Evolutionary conservation across 441 rosid genomes (phyloP), one percentile per base, ranked within the genome.

Genomic region (Adansonia rubrostipa): DNA sequence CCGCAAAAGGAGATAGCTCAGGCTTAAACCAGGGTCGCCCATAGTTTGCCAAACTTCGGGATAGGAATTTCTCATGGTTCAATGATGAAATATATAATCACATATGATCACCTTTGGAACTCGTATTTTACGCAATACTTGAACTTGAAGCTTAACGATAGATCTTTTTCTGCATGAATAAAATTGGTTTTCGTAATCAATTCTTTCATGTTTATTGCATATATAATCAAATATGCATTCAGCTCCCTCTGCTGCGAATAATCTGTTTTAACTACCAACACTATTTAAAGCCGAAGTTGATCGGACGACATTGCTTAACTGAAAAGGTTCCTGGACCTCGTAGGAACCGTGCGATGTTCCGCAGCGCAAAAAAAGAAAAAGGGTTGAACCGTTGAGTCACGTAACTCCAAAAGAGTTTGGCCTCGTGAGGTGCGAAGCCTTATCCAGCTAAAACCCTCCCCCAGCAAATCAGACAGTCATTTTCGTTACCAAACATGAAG

Each of bases 401-500:
- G 33, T 61, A 63, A 6, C 9, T 14, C 45, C 67, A 33, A 63
- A 28, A 28, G 9, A 63, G 45, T 28, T 17, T 67, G 71, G 15
- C 53, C 51, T 67, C 33, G 4, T 44, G 28, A 44, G 33, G 17
- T 67, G 71, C 33, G n/a, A 44, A 67, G 44, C 71, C 71, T 42
- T 67, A 44, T 64, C 70, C 50, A 40, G 65, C n/a, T 61, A 10
- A 61, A 61, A 24, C 0, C 20, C 58, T 28, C 33, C 33, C 33
- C 33, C 33, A 28, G 33, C 33, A 28, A 28, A 28, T 28, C 33
- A 28, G 33, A 28, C 33, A 28, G 33, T 28, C 33, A 28, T 28
- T 28, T 28, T 28, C 33, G 33, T 28, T 28, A 28, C 33, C 63
- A 19, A 60, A 36, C 65, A 60, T 20, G 9, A 60, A 7, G 9